phyloP scores from a whole-genome alignment of 2,329 filamentous ascomycete species.

The Stachybotrys chlorohalonatus region DNA sequence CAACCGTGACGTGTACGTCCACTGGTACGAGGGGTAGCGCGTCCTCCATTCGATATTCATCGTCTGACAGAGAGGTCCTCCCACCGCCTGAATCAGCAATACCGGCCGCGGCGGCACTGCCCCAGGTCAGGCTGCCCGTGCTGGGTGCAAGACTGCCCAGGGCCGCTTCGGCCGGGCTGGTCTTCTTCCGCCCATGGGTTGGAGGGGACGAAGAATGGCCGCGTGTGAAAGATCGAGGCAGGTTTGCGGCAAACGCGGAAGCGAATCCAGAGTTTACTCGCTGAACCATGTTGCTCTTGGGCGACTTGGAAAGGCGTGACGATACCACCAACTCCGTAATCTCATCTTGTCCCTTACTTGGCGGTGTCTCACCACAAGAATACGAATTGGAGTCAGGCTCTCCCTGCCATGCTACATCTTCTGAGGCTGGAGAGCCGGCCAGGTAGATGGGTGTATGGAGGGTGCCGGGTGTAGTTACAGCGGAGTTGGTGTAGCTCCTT shows the following conservation, averaged over 20 bases:
- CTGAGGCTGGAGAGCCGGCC: constrained; percentile 47
- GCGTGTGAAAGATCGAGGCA: constrained; percentile 36
- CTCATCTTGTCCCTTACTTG: constrained; percentile 38
- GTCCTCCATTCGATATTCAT: constrained; percentile 39
- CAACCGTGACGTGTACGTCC: constrained; percentile 42
- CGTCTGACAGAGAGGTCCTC: constrained; percentile 44
- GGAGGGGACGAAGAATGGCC: constrained; percentile 34
- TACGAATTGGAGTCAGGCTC: constrained; percentile 49
- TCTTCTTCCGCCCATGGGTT: constrained; percentile 38
- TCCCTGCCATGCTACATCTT: constrained; percentile 41
- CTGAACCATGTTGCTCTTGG: constrained; percentile 43
- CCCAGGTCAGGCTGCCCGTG: constrained; percentile 39
- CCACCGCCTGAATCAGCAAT: constrained; percentile 34
- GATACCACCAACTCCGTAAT: constrained; percentile 35
- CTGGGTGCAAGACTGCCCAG: constrained; percentile 44
- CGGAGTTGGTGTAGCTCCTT: constrained; percentile 45
- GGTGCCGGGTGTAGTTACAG: constrained; percentile 47
- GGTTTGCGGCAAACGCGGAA: constrained; percentile 45
- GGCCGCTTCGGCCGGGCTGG: constrained; percentile 54
- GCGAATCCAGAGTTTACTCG: constrained; percentile 47
- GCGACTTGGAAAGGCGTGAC: constrained; percentile 50
- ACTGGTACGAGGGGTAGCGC: constrained; percentile 38
- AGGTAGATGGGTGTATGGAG: constrained; percentile 45
- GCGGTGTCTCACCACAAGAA: constrained; percentile 54
- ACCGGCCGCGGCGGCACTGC: constrained; percentile 29